phyloP scores from a whole-genome alignment of 1,284 basidiomycete species.

The Cryptococcus sp. region DNA sequence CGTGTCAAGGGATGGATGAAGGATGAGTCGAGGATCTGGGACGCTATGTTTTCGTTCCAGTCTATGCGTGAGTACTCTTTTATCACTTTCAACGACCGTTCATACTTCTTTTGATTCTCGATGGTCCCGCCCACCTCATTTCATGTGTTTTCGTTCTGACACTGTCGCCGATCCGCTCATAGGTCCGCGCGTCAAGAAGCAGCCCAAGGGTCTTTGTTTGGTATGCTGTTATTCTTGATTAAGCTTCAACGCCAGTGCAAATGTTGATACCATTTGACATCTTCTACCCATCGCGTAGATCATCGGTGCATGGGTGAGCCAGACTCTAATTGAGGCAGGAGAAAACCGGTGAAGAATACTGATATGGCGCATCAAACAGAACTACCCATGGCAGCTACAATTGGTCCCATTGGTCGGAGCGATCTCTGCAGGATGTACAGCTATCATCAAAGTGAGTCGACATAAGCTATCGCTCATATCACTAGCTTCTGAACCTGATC shows the following conservation, averaged over 20 bases:
- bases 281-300: conserved; percentile 24
- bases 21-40: conserved; percentile 64
- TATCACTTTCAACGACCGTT: not conserved
- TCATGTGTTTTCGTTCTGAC: too few relatives aligned
- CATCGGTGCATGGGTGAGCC: conserved; percentile 47
- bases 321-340: not conserved
- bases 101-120: too few relatives aligned
- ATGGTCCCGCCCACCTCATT: too few relatives aligned
- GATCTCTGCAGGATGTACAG: conserved; percentile 76
- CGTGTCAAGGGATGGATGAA: conserved; percentile 75
- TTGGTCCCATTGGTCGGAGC: conserved; percentile 67
- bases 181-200: conserved; percentile 68
- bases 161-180: too few relatives aligned
- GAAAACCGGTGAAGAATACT: not conserved
- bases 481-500: too few relatives aligned
- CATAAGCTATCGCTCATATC: not conserved
- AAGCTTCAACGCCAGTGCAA: not conserved
- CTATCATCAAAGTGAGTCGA: conserved; percentile 63
- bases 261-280: not conserved
- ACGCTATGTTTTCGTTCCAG: conserved; percentile 47
- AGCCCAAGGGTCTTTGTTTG: conserved; percentile 72
- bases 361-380: conserved; percentile 43
- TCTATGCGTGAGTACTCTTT: conserved; percentile 34
- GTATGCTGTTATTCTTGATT: conserved; percentile 49
- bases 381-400: conserved; percentile 60